phyloP scores from a whole-genome alignment of 176 grass and related monocot species.

The Aegilops speltoides region DNA sequence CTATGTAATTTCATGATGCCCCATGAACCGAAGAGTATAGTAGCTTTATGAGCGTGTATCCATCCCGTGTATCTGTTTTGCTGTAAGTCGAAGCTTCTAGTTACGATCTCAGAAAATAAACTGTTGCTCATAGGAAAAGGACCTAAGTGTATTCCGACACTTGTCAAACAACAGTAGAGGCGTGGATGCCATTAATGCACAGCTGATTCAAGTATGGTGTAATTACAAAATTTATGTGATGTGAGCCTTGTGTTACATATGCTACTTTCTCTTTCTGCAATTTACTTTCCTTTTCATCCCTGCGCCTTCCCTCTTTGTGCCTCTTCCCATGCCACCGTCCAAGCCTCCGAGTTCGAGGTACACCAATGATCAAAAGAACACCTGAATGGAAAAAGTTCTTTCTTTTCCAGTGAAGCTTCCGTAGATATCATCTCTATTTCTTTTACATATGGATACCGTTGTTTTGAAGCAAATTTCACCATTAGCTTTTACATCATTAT shows the following conservation, averaged over 20 bases:
- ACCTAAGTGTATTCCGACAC: background rate
- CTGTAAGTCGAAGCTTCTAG: background rate
- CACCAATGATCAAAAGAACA: background rate
- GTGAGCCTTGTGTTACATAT: background rate
- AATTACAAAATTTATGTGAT: background rate
- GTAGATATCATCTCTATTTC: background rate
- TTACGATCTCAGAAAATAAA: background rate
- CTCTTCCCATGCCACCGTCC: background rate
- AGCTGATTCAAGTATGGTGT: background rate
- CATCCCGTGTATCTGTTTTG: background rate
- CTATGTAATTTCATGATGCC: background rate
- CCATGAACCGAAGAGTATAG: slow-evolving; percentile 13
- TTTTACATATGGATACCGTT: background rate
- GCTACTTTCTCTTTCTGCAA: background rate
- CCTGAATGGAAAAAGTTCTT: background rate
- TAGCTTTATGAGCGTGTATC: background rate
- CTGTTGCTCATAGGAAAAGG: background rate
- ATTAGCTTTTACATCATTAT: background rate
- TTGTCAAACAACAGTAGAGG: background rate
- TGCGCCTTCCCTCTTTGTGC: background rate
- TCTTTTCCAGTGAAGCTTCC: background rate
- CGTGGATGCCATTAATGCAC: background rate
- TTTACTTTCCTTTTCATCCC: background rate
- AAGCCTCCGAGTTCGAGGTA: background rate
- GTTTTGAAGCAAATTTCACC: background rate